phyloP scores from a whole-genome alignment of 345 rosid species.

The Salix koriyanagi region DNA sequence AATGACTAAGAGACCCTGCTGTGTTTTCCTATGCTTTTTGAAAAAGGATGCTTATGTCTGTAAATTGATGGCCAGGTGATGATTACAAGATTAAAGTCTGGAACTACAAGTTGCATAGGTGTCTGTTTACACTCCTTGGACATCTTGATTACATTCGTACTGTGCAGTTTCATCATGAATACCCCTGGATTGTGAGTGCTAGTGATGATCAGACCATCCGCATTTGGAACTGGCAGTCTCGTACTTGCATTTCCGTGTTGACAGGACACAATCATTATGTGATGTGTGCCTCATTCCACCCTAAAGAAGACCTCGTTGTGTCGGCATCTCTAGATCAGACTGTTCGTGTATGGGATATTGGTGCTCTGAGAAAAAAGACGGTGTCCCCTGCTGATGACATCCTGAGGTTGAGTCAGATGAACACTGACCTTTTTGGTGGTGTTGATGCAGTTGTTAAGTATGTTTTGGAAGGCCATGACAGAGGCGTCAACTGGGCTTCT shows the following conservation, averaged over 20 bases:
- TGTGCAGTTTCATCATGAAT: conserved; percentile 93
- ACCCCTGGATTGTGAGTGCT: conserved; percentile 98
- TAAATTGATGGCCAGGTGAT: conserved; percentile 53
- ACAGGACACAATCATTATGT: conserved; percentile 99
- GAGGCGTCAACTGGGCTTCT: conserved; percentile 99
- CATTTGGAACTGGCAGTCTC: conserved; percentile 99
- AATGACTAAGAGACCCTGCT: not conserved
- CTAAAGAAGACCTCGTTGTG: conserved; percentile 93
- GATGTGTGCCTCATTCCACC: conserved; percentile 97
- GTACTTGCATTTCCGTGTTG: conserved; percentile 87
- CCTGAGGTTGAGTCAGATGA: conserved; percentile 84
- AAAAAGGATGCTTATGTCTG: not conserved
- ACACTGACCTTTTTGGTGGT: conserved; percentile 87
- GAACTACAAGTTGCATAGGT: conserved; percentile 87
- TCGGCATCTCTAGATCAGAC: conserved; percentile 97
- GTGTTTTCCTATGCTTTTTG: not conserved
- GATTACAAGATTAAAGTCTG: conserved; percentile 97
- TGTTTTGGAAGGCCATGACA: conserved; percentile 95
- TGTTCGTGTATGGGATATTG: conserved; percentile 96
- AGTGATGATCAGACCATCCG: conserved; percentile 98
- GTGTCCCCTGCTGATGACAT: conserved; percentile 92
- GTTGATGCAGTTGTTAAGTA: conserved; percentile 94
- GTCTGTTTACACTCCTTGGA: conserved; percentile 92
- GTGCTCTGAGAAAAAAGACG: conserved; percentile 77
- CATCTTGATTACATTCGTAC: conserved; percentile 97